Conservation (phyloP, 106 monocot species). For the Apostasia ramifera region DNA sequence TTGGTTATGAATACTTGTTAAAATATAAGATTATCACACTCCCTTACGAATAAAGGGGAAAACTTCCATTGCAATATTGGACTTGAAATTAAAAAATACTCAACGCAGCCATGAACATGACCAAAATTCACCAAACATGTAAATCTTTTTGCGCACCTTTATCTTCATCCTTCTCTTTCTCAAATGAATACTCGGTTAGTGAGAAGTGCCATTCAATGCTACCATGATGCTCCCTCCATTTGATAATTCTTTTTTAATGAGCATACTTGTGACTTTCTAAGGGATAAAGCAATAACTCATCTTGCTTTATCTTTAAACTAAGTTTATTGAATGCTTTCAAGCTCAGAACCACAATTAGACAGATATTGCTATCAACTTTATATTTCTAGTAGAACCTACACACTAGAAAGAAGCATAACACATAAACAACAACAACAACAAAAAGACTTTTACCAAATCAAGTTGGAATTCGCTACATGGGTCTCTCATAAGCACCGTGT, state of each 20-base stretch:
- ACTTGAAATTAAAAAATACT: neutral
- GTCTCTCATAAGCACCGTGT: too few relatives aligned
- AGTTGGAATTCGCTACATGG: too few relatives aligned
- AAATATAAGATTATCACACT: too few relatives aligned
- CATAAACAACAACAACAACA: too few relatives aligned
- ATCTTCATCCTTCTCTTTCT: neutral
- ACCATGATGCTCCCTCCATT: neutral
- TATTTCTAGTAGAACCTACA: too few relatives aligned
- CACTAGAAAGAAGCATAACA: too few relatives aligned
- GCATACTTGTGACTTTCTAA: neutral
- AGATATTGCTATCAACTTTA: too few relatives aligned
- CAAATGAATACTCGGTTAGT: too few relatives aligned
- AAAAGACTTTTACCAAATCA: too few relatives aligned
- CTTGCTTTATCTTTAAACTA: neutral
- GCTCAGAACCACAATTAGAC: too few relatives aligned
- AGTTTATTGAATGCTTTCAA: neutral
- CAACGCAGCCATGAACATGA: neutral
- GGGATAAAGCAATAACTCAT: neutral
- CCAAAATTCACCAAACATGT: neutral
- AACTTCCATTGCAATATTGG: neutral
- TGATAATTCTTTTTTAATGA: neutral
- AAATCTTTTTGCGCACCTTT: neutral
- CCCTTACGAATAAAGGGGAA: too few relatives aligned
- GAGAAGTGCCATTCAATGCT: neutral
- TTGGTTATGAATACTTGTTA: too few relatives aligned